Evolutionary conservation across 768 basidiomycete species (phyloP).

Genomic region (Mycena latifolia): DNA sequence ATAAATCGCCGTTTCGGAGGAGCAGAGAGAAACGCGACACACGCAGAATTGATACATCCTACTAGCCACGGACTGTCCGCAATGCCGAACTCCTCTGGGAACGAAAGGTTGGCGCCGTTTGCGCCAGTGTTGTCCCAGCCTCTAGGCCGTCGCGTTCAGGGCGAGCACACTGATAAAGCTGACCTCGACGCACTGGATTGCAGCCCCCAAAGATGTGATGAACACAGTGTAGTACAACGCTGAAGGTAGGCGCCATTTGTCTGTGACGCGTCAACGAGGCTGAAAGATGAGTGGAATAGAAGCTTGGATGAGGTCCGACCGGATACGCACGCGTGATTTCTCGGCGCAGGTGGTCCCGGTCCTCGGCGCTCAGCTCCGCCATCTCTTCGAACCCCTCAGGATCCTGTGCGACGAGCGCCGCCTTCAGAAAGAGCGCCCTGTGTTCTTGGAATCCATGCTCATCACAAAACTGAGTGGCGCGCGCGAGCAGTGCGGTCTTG

Average conservation of each 20-base stretch:
- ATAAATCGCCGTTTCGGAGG: neutral
- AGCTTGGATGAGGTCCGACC: neutral
- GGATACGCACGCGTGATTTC: neutral
- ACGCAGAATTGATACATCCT: slow-evolving; percentile 68
- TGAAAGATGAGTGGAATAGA: neutral
- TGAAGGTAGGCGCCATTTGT: neutral
- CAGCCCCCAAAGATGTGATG: neutral
- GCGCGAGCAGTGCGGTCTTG: too few relatives aligned
- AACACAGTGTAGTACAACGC: neutral
- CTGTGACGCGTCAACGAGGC: neutral
- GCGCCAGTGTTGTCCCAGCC: slow-evolving; percentile 61
- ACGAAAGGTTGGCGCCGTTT: slow-evolving; percentile 70
- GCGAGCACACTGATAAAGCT: neutral
- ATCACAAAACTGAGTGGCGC: too few relatives aligned
- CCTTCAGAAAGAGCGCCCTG: neutral
- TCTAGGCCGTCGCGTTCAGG: neutral
- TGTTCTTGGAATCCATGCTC: too few relatives aligned
- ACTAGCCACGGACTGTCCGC: slow-evolving; percentile 65
- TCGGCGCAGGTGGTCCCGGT: neutral
- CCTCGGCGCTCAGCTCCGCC: neutral
- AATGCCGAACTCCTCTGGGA: slow-evolving; percentile 69
- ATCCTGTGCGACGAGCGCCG: neutral
- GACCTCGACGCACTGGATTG: neutral
- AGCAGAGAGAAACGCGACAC: neutral
- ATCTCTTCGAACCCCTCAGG: neutral